Percentiles rank a stretch among this genome's conserved stretches.
Conservation (phyloP, 768 basidiomycete species). For the Aureoboletus auriporus region DNA sequence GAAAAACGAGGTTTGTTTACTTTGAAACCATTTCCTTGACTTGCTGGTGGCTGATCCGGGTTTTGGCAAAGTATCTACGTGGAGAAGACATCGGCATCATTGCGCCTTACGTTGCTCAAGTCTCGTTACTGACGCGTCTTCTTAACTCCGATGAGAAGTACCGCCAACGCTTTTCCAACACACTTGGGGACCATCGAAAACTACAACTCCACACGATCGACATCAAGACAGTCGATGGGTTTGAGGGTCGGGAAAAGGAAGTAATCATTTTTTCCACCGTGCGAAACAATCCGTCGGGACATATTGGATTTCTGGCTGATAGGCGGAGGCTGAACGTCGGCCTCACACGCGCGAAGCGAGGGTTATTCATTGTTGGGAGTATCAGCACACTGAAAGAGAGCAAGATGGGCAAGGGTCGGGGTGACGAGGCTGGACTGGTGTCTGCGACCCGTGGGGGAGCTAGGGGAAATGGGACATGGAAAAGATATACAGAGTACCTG, state of each 20-base stretch:
- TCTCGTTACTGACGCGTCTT: conserved; percentile 65
- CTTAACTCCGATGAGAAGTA: conserved; percentile 55
- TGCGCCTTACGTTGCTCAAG: conserved; percentile 88
- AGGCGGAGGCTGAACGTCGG: conserved; percentile 85
- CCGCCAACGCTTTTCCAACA: conserved; percentile 47
- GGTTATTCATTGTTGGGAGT: conserved; percentile 78
- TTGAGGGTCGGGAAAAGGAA: conserved; percentile 91
- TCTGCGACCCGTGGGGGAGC: conserved; percentile 22
- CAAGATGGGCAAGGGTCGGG: conserved; percentile 28
- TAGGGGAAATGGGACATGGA: conserved; percentile 55
- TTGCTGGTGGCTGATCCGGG: conserved; percentile 6
- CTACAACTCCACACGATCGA: conserved; percentile 68
- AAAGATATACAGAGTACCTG: conserved; percentile 56
- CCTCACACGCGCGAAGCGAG: conserved; percentile 82
- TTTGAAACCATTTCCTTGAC: not conserved
- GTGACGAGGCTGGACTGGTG: conserved; percentile 7
- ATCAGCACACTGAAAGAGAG: conserved; percentile 58
- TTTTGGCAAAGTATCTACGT: conserved; percentile 43
- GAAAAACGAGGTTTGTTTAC: conserved; percentile 61
- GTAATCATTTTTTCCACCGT: conserved; percentile 92
- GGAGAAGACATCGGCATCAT: conserved; percentile 88
- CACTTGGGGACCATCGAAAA: conserved; percentile 63
- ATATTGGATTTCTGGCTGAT: conserved; percentile 89
- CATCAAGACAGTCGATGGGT: conserved; percentile 92
- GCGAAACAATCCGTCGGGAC: conserved; percentile 69